A percentile compares a stretch with the other conserved stretches of the same genome.
Conservation (phyloP, 352 stramenopile genomes). For the Stephanocyclus meneghinianus region DNA sequence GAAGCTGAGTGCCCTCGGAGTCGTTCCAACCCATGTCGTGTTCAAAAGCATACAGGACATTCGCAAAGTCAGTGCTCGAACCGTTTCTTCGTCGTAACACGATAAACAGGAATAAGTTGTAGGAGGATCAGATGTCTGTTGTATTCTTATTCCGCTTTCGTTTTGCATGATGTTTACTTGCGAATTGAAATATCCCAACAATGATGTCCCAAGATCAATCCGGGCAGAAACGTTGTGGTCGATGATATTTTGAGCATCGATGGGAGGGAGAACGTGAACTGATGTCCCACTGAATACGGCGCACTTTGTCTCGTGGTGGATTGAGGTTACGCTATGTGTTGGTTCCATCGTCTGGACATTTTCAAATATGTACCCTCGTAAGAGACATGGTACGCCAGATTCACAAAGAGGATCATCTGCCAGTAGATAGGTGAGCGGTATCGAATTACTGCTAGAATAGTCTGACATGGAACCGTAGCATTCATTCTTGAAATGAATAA, state of each 20-base stretch:
- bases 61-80: constrained; percentile 32
- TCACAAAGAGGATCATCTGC: constrained; percentile 40
- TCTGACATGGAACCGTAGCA: not conserved
- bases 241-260: constrained; percentile 13
- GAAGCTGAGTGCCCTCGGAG: constrained; percentile 14
- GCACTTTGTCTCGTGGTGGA: constrained; percentile 17
- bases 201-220: not conserved
- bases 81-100: constrained; percentile 33
- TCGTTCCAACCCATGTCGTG: constrained; percentile 37
- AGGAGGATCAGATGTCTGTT: not conserved
- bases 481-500: constrained; percentile 19
- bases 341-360: constrained; percentile 8
- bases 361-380: constrained; percentile 38
- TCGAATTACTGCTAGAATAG: not conserved
- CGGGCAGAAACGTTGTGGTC: not conserved
- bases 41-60: constrained; percentile 43
- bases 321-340: not conserved
- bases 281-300: constrained; percentile 15
- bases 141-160: not conserved
- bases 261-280: constrained; percentile 18
- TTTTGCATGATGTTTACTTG: constrained; percentile 3
- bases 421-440: constrained; percentile 27
- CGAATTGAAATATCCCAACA: constrained; percentile 1
- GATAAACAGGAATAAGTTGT: constrained; percentile 23
- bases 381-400: constrained; percentile 26